phyloP scores from a whole-genome alignment of 1,284 basidiomycete genomes.

The Farysia itapuensis region DNA sequence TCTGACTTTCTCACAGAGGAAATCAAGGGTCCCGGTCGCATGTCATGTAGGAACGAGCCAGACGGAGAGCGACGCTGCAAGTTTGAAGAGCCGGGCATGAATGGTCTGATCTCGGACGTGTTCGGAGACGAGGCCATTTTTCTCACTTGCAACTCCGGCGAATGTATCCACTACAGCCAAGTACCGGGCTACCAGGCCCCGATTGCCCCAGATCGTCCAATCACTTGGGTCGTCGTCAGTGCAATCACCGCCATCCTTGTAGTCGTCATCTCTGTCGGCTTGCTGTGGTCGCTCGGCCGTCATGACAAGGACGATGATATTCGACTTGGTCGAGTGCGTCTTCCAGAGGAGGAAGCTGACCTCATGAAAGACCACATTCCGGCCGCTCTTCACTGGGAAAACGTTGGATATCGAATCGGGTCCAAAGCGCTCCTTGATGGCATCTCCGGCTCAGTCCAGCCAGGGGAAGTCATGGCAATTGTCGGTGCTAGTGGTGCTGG shows the following conservation, averaged over 20 bases:
- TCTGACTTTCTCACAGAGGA: constrained; percentile 85
- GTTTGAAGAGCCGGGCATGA: constrained; percentile 96
- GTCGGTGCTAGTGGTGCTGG: constrained; percentile 94
- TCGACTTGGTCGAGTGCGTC: constrained; percentile 19
- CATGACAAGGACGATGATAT: constrained; percentile 42
- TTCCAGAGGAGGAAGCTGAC: constrained; percentile 71
- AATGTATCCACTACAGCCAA: constrained; percentile 89
- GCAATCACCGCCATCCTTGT: constrained; percentile 71
- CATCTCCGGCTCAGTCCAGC: constrained; percentile 85
- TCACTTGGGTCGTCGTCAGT: constrained; percentile 76
- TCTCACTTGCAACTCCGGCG: constrained; percentile 81
- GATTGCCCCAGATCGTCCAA: constrained; percentile 15
- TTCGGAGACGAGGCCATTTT: constrained; percentile 91
- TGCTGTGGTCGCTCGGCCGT: constrained; percentile 55
- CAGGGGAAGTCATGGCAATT: constrained; percentile 89
- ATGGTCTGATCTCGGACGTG: constrained; percentile 84
- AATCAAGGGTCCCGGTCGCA: constrained; percentile 86
- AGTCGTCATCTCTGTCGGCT: constrained; percentile 63
- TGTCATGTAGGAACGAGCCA: constrained; percentile 69
- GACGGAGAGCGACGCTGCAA: constrained; percentile 66
- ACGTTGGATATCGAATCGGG: constrained; percentile 70
- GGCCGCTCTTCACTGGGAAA: constrained; percentile 82
- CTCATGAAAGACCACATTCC: constrained; percentile 93
- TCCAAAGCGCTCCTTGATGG: constrained; percentile 73
- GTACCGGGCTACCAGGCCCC: constrained; percentile 71